Base-by-base conservation (phyloP, 2,329 filamentous ascomycete species). In the Beauveria sp. region DNA sequence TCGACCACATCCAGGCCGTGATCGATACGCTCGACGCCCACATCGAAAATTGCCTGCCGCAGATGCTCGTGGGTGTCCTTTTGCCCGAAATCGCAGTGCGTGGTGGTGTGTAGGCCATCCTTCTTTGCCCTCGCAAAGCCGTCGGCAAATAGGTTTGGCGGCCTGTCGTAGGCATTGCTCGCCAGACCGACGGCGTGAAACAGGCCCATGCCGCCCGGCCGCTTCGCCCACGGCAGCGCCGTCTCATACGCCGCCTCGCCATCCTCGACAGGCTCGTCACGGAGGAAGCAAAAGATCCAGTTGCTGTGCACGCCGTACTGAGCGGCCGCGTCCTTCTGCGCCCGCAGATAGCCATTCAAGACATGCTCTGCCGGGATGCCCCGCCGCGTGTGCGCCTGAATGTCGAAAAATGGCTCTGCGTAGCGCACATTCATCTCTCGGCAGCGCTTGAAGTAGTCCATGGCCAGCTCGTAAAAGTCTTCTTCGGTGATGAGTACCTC, bases 391-490 rank as follows among this genome's bases (percentile, higher is more conserved):
- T 91, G 89, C 1, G 86, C 87, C 71, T 92, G 88, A 2, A 88
- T 88, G 70, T 92, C 89, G 75, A 91, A 91, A 75, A 90, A 92
- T 61, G 90, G 80, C 71, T 92, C 88, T 12, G 86, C 86, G 69
- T 91, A 88, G 53, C 82, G 79, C 1, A 91, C 85, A 54, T 84
- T 84, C 65, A 90, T 84, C 1, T 75, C 74, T 43, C 83, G 78
- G 2, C 87, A 88, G 57, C 80, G 81, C 22, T 77, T 67, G 70
- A 91, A 87, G 74, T 92, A 92, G 66, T 83, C 81, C 77, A 84
- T 87, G 16, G 86, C 87, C 10, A 92, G 78, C 60, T 82, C 82
- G 70, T 89, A 86, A 68, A 90, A 92, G 73, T 92, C 89, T n/a
- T 78, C 74, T n/a, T 79, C 75, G 5, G 80, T 79, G 60, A 85